Evolutionary conservation across 768 basidiomycete species (phyloP).

Genomic region (Russula earlei): DNA sequence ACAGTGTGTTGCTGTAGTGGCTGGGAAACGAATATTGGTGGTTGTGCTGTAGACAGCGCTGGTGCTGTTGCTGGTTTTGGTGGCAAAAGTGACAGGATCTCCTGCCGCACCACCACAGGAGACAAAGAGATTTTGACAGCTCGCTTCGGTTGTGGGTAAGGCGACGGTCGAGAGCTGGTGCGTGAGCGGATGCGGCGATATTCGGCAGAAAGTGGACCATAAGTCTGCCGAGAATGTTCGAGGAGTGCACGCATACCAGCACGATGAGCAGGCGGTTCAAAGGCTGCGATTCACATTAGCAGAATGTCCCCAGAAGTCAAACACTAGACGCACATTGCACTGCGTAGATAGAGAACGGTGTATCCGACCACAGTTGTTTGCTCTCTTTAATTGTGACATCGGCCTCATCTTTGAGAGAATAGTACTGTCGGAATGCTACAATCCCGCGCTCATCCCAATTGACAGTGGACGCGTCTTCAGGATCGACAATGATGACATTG

Average conservation of each 20-base stretch:
- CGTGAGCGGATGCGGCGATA: slow-evolving; percentile 57
- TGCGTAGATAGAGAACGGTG: slow-evolving; percentile 63
- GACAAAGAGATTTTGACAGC: slow-evolving; percentile 38
- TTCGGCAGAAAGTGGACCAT: slow-evolving; percentile 64
- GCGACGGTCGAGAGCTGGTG: slow-evolving; percentile 62
- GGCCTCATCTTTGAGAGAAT: slow-evolving; percentile 60
- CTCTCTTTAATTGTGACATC: slow-evolving; percentile 60
- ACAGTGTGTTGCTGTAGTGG: slow-evolving; percentile 9
- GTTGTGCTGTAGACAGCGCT: slow-evolving; percentile 30
- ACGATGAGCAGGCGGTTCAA: slow-evolving; percentile 56
- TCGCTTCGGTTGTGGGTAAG: slow-evolving; percentile 49
- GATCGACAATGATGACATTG: slow-evolving; percentile 43
- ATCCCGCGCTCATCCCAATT: slow-evolving; percentile 65
- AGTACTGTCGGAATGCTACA: slow-evolving; percentile 53
- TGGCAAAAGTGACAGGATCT: slow-evolving; percentile 16
- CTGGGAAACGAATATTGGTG: slow-evolving; percentile 24
- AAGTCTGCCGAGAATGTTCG: slow-evolving; percentile 62
- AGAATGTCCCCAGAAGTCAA: not conserved
- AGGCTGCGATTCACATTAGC: slow-evolving; percentile 31
- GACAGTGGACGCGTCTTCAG: slow-evolving; percentile 38
- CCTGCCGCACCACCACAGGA: slow-evolving; percentile 30
- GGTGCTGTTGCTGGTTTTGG: slow-evolving; percentile 11
- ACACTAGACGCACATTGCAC: slow-evolving; percentile 51
- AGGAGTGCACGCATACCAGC: slow-evolving; percentile 64
- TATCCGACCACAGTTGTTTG: slow-evolving; percentile 55